phyloP scores from a whole-genome alignment of 805 yeast species.

The Hanseniaspora pseudoguilliermondii region DNA sequence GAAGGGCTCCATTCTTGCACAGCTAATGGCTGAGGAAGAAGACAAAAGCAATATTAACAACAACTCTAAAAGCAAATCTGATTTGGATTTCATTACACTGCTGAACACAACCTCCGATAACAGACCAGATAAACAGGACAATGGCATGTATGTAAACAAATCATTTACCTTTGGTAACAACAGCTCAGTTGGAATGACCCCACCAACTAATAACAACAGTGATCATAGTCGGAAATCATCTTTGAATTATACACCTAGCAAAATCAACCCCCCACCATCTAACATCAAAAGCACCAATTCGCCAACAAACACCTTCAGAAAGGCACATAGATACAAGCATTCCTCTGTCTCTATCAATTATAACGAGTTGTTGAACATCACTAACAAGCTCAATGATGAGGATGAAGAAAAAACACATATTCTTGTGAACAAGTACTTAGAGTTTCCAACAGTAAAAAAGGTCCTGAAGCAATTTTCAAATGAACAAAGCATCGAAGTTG shows the following conservation, averaged over 20 bases:
- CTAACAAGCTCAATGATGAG: constrained; percentile 4
- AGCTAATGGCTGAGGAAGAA: constrained; percentile 11
- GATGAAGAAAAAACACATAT: constrained; percentile 9
- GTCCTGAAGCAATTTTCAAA: not conserved
- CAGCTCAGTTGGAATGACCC: not conserved
- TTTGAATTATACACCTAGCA: constrained; percentile 9
- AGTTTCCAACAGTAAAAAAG: not conserved
- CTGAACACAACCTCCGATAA: not conserved
- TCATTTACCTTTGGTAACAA: constrained; percentile 4
- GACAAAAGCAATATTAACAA: not conserved
- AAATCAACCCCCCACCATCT: constrained; percentile 10
- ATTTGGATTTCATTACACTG: constrained; percentile 7
- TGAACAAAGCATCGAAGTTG: not conserved
- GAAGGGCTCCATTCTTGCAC: not conserved
- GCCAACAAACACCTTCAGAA: constrained; percentile 9
- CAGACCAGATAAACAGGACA: not conserved
- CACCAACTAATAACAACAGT: not conserved
- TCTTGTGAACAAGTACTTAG: constrained; percentile 8
- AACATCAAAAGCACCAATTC: not conserved
- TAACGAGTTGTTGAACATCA: constrained; percentile 6
- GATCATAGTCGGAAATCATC: constrained; percentile 11
- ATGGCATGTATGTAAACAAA: constrained; percentile 4
- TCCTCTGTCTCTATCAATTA: constrained; percentile 14
- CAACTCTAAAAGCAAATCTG: not conserved
- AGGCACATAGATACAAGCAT: constrained; percentile 14